Percentiles rank a stretch among this genome's conserved stretches.
Evolutionary conservation across 495 filamentous ascomycete species (phyloP).

Genomic region (Darksidea phi): DNA sequence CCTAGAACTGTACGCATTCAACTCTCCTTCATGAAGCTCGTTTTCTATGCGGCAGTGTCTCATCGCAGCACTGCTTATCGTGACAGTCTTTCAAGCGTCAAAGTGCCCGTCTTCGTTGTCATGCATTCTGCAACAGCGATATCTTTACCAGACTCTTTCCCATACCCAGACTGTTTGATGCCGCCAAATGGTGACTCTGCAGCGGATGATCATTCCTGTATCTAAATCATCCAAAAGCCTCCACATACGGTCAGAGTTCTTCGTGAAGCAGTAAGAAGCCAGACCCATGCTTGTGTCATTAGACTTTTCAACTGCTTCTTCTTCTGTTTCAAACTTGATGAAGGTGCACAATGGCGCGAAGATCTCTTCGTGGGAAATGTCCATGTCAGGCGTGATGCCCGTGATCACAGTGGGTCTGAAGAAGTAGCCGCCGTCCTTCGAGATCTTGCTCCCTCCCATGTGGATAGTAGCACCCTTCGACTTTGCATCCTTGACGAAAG

Average conservation of each 20-base stretch:
- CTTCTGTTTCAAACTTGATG: slow-evolving; percentile 68
- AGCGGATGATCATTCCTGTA: slow-evolving; percentile 72
- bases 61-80: slow-evolving; percentile 18
- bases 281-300: slow-evolving; percentile 59
- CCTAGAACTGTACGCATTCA: background rate
- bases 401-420: slow-evolving; percentile 70
- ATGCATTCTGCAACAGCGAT: slow-evolving; percentile 65
- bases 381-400: slow-evolving; percentile 61
- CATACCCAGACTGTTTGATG: slow-evolving; percentile 74
- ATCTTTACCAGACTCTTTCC: slow-evolving; percentile 73
- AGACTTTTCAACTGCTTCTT: slow-evolving; percentile 61
- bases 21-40: background rate
- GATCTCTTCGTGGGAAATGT: slow-evolving; percentile 65
- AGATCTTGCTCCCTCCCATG: slow-evolving; percentile 56
- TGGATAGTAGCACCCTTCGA: slow-evolving; percentile 59
- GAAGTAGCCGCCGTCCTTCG: slow-evolving; percentile 60
- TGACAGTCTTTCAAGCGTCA: slow-evolving; percentile 63
- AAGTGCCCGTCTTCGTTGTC: slow-evolving; percentile 68
- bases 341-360: slow-evolving; percentile 69
- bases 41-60: background rate
- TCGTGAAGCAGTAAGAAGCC: slow-evolving; percentile 67
- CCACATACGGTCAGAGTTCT: slow-evolving; percentile 71
- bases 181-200: slow-evolving; percentile 73
- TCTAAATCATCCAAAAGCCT: slow-evolving; percentile 70
- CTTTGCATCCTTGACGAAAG: slow-evolving; percentile 64